A percentile compares a stretch with the other conserved stretches of the same genome.
phyloP scores from a whole-genome alignment of 257 asterid genomes.

The Verbascum thapsus region DNA sequence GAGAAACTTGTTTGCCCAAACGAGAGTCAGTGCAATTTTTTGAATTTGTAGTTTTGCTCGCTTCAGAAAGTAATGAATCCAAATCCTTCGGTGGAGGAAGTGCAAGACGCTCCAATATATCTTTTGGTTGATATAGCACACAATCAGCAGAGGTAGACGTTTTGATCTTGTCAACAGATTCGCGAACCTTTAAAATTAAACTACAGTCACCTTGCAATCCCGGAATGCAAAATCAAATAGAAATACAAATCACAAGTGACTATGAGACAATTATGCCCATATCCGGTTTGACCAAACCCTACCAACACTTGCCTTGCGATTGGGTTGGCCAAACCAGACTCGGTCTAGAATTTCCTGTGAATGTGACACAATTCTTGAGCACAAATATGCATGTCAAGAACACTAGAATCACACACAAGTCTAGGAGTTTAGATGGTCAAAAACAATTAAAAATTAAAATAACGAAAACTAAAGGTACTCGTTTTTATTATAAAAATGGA shows the following conservation, averaged over 20 bases:
- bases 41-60: conserved; percentile 57
- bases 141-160: conserved; percentile 35
- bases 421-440: too few species aligned
- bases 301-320: too few species aligned
- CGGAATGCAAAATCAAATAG: conserved; percentile 6
- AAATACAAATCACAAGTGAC: conserved; percentile 15
- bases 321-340: too few species aligned
- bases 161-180: conserved; percentile 46
- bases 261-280: too few species aligned
- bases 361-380: not conserved
- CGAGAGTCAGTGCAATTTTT: conserved; percentile 65
- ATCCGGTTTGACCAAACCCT: too few species aligned
- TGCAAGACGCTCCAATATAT: conserved; percentile 67
- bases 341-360: too few species aligned
- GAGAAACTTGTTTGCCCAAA: conserved; percentile 50
- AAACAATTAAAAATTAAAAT: not conserved
- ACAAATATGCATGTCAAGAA: not conserved
- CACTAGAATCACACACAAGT: conserved; percentile 14
- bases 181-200: conserved; percentile 46
- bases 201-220: conserved; percentile 23
- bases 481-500: not conserved
- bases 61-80: conserved; percentile 75
- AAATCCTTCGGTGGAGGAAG: conserved; percentile 85
- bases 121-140: conserved; percentile 52
- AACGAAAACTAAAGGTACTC: conserved; percentile 5